A percentile compares a stretch with the other conserved stretches of the same genome.
These are phyloP conservation scores for Mortierella alpina DNA, from an alignment of 192 early-diverging fungal genomes.

Conservation along the genomic window DNA sequence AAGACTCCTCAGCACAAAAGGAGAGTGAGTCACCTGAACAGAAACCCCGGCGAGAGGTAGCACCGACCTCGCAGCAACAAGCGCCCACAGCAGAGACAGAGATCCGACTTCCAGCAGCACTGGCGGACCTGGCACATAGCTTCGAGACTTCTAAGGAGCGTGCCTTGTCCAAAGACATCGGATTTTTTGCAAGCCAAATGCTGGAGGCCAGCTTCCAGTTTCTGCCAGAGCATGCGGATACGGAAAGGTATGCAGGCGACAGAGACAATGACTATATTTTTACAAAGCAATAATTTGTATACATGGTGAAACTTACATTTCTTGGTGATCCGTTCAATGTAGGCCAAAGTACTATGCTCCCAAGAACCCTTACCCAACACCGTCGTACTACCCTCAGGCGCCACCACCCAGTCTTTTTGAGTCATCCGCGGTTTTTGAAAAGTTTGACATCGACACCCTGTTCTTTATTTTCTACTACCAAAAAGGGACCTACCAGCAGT, in stretches of 20 bases:
- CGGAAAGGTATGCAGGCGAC: conserved; percentile 70
- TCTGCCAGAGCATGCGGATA: conserved; percentile 85
- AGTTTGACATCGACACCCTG: conserved; percentile 93
- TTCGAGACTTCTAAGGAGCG: conserved; percentile 64
- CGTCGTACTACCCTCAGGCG: conserved; percentile 91
- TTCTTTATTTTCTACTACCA: conserved; percentile 99
- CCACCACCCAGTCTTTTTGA: conserved; percentile 84
- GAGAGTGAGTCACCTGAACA: conserved; percentile 1
- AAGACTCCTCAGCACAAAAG: conserved; percentile 5
- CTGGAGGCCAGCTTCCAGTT: conserved; percentile 86
- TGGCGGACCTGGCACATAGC: conserved; percentile 66
- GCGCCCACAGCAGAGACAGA: conserved; percentile 34
- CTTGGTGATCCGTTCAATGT: neutral
- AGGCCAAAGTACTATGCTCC: conserved; percentile 81
- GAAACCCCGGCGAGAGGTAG: conserved; percentile 1
- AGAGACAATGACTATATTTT: too few species aligned
- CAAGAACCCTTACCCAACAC: conserved; percentile 80
- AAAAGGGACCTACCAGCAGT: conserved; percentile 97
- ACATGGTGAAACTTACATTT: too few species aligned
- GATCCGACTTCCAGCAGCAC: conserved; percentile 60
- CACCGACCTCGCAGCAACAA: conserved; percentile 7
- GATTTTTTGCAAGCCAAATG: conserved; percentile 73
- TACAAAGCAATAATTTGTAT: too few species aligned
- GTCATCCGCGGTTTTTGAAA: conserved; percentile 86
- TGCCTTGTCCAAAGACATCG: conserved; percentile 59